Evolutionary conservation across 2,329 filamentous ascomycete genomes (phyloP).

Genomic region (Trichophyton simii): DNA sequence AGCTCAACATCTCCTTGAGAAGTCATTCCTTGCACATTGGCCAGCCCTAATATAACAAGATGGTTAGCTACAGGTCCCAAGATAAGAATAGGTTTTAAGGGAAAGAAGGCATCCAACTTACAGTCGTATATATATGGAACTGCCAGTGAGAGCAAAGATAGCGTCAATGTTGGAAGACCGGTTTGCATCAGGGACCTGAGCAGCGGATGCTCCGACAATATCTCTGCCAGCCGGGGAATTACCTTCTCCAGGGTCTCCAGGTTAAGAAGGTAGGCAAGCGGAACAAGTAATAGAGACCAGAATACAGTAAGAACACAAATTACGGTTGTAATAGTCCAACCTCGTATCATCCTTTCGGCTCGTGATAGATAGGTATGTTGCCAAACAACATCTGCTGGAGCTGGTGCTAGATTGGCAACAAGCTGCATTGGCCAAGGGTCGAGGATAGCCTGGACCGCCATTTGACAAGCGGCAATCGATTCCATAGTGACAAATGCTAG

Average conservation of each 20-base stretch:
- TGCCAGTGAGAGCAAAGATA: constrained; percentile 75
- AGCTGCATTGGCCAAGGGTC: constrained; percentile 80
- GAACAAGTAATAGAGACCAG: constrained; percentile 73
- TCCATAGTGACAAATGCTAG: constrained; percentile 97
- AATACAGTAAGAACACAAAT: constrained; percentile 75
- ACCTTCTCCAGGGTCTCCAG: constrained; percentile 65
- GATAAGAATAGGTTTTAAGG: too few relatives aligned
- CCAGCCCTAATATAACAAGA: constrained; percentile 43
- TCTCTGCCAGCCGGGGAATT: constrained; percentile 55
- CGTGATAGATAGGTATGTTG: constrained; percentile 77
- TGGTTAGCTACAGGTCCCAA: neutral
- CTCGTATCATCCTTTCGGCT: constrained; percentile 57
- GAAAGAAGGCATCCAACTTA: constrained; percentile 23
- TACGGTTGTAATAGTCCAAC: constrained; percentile 72
- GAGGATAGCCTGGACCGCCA: constrained; percentile 89
- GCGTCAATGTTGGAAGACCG: constrained; percentile 69
- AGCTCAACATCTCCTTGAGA: constrained; percentile 90
- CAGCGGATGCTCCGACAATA: constrained; percentile 55
- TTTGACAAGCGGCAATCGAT: constrained; percentile 80
- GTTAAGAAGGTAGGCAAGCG: constrained; percentile 66
- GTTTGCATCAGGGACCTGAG: constrained; percentile 70
- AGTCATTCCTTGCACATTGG: constrained; percentile 85
- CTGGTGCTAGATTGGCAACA: constrained; percentile 71
- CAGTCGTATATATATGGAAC: constrained; percentile 94
- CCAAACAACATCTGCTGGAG: constrained; percentile 91